Evolutionary conservation across 2,329 filamentous ascomycete genomes (phyloP).

Genomic region (Trichoderma citrinoviride): DNA sequence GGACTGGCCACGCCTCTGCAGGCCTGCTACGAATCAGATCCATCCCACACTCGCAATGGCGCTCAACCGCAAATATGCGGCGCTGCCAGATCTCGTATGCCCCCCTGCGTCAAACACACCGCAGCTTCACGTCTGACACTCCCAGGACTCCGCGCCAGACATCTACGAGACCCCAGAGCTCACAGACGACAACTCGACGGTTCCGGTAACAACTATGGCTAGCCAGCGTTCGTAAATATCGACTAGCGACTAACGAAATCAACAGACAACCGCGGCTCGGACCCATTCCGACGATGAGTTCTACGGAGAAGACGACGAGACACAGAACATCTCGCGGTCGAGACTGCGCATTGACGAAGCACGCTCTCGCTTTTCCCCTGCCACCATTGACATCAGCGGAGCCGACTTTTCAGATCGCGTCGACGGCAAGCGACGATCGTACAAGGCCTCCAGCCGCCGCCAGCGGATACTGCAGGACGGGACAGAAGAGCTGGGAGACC

Average conservation of each 20-base stretch:
- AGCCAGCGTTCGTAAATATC: too few relatives aligned
- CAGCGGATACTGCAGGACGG: conserved; percentile 62
- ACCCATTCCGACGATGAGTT: conserved; percentile 62
- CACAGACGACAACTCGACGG: conserved; percentile 83
- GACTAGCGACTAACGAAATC: conserved; percentile 27
- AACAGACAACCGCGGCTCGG: conserved; percentile 53
- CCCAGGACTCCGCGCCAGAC: conserved; percentile 83
- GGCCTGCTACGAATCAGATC: not conserved
- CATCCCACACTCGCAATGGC: conserved; percentile 55
- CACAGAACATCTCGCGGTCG: conserved; percentile 69
- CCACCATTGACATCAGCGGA: conserved; percentile 70
- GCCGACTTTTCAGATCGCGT: conserved; percentile 91
- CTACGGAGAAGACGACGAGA: conserved; percentile 61
- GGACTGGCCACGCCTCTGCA: not conserved
- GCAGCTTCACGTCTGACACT: conserved; percentile 24
- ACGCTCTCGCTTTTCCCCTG: conserved; percentile 72
- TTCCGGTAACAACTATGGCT: conserved; percentile 58
- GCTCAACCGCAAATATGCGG: conserved; percentile 77
- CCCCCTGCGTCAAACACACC: conserved; percentile 10
- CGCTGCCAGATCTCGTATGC: conserved; percentile 71
- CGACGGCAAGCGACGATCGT: conserved; percentile 76
- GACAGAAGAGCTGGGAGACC: conserved; percentile 66
- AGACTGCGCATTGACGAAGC: conserved; percentile 76
- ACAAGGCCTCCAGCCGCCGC: conserved; percentile 69
- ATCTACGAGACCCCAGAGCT: conserved; percentile 96